Conservation (phyloP, 1,284 basidiomycete genomes). For the Papiliotrema laurentii region DNA sequence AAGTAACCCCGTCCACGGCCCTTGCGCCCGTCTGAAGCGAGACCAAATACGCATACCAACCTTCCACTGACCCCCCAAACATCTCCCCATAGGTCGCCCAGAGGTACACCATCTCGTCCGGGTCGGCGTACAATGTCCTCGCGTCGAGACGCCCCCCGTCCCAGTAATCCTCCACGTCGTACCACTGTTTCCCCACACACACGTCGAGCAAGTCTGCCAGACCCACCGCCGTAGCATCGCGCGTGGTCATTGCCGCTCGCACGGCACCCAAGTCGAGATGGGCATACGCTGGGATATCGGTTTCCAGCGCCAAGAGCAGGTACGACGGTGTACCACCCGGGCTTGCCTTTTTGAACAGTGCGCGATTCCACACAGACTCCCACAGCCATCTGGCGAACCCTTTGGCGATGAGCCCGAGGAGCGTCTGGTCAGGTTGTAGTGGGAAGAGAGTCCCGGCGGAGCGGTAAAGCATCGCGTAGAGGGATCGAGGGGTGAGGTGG, state of each 20-base stretch:
- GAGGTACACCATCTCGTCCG: conserved; percentile 2
- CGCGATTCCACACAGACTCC: not conserved
- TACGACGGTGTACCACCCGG: not conserved
- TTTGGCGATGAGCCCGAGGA: not conserved
- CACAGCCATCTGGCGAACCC: not conserved
- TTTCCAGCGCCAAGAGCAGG: not conserved
- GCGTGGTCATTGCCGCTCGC: not conserved
- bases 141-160: conserved; percentile 10
- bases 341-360: not conserved
- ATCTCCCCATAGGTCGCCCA: conserved; percentile 11
- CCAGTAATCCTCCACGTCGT: conserved; percentile 7
- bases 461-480: conserved; percentile 1
- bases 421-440: too few relatives aligned
- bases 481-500: not conserved
- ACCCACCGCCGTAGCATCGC: not conserved
- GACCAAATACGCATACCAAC: not conserved
- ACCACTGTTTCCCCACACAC: conserved; percentile 12
- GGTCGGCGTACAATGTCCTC: conserved; percentile 7
- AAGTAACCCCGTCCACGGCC: not conserved
- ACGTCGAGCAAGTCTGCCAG: conserved; percentile 9
- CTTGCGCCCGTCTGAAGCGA: not conserved
- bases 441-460: too few relatives aligned
- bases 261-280: not conserved
- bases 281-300: not conserved
- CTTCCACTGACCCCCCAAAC: conserved; percentile 1